phyloP scores from a whole-genome alignment of 2,329 filamentous ascomycete genomes.

The Calycina herbarum region DNA sequence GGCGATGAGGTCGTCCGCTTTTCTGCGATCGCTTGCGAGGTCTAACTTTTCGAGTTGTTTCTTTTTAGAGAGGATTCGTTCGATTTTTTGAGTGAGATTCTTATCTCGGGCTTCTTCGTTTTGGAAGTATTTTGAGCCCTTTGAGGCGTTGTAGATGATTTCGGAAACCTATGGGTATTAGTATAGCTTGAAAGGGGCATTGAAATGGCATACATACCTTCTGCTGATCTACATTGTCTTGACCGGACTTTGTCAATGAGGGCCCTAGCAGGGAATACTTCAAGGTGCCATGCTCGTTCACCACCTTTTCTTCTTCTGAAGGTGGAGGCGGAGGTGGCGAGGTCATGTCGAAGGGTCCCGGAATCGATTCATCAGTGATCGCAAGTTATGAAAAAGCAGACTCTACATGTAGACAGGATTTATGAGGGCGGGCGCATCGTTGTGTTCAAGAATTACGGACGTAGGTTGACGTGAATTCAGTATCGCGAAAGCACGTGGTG shows the following conservation, averaged over 20 bases:
- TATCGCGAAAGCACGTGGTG: slow-evolving; percentile 6
- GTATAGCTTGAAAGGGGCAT: slow-evolving; percentile 33
- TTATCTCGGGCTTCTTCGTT: slow-evolving; percentile 84
- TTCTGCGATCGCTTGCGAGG: slow-evolving; percentile 68
- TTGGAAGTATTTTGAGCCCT: slow-evolving; percentile 94
- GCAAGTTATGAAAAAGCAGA: not conserved
- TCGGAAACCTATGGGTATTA: slow-evolving; percentile 69
- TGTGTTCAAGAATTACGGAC: not conserved
- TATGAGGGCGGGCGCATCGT: not conserved
- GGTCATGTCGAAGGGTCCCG: slow-evolving; percentile 26
- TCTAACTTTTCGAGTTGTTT: slow-evolving; percentile 73
- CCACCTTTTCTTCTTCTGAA: slow-evolving; percentile 21
- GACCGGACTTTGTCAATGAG: slow-evolving; percentile 89
- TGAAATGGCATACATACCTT: slow-evolving; percentile 49
- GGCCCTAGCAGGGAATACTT: slow-evolving; percentile 91
- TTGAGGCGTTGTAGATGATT: slow-evolving; percentile 95
- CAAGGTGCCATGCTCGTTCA: slow-evolving; percentile 58
- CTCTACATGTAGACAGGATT: not conserved
- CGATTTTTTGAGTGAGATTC: slow-evolving; percentile 81
- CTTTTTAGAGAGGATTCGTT: slow-evolving; percentile 74
- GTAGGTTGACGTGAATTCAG: not conserved
- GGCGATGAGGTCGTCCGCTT: slow-evolving; percentile 77
- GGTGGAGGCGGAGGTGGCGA: slow-evolving; percentile 10
- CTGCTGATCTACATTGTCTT: slow-evolving; percentile 88
- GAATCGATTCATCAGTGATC: not conserved